phyloP scores from a whole-genome alignment of 129 eudicot genomes.

The Flaveria linearis region DNA sequence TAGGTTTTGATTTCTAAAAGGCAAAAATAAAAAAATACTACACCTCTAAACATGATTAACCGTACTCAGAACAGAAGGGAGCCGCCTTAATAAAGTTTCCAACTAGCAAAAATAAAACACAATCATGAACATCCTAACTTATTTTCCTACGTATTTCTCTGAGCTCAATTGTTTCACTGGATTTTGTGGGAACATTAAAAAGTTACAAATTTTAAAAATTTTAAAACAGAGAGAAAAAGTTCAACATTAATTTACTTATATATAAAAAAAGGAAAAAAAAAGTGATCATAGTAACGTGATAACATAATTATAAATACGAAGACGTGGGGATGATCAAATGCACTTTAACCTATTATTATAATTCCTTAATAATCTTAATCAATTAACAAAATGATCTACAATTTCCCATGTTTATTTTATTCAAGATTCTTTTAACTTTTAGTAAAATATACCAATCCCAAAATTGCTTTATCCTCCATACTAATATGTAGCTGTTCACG shows the following conservation, averaged over 20 bases:
- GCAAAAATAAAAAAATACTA: no score
- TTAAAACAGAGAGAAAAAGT: not conserved
- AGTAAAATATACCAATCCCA: slow-evolving; percentile 22
- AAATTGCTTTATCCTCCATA: slow-evolving; percentile 14
- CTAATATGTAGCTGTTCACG: no score
- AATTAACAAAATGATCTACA: slow-evolving; percentile 23
- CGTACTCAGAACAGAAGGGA: no score
- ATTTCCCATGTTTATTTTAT: slow-evolving; percentile 24
- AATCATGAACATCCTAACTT: not conserved
- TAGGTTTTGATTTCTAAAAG: no score
- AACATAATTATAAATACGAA: slow-evolving; percentile 18
- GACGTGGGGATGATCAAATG: slow-evolving; percentile 23
- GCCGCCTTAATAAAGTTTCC: no score
- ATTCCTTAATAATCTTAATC: not conserved
- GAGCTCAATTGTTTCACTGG: not conserved
- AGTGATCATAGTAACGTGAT: slow-evolving; percentile 7
- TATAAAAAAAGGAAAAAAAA: not conserved
- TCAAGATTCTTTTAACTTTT: slow-evolving; percentile 24
- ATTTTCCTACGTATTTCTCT: not conserved
- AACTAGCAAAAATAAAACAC: no score
- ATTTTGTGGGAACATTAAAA: not conserved
- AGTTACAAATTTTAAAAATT: not conserved
- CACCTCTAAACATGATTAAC: no score
- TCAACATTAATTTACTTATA: not conserved
- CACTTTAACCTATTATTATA: slow-evolving; percentile 17